These are phyloP conservation scores for Chaetomium sp. DNA, from an alignment of 2,329 filamentous ascomycete species.

Conservation along the genomic window DNA sequence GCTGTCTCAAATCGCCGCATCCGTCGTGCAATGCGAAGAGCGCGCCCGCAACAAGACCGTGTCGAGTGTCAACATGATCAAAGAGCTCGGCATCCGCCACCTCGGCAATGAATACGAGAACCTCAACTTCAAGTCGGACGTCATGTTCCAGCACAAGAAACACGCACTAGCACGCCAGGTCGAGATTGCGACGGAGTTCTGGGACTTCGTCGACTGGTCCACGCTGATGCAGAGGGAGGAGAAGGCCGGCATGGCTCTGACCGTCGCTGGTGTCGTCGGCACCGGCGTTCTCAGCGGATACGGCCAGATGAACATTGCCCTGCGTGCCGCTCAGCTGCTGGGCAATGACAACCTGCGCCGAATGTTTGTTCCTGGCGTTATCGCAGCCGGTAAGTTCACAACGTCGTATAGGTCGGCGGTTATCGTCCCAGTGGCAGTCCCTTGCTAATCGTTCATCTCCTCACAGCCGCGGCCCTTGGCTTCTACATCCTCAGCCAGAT, in stretches of 20 bases:
- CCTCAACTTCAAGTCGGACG: slow-evolving; percentile 79
- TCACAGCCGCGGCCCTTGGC: slow-evolving; percentile 61
- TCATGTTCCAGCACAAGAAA: slow-evolving; percentile 85
- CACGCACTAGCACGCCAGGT: slow-evolving; percentile 80
- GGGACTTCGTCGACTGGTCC: slow-evolving; percentile 87
- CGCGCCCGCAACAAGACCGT: slow-evolving; percentile 74
- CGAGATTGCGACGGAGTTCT: slow-evolving; percentile 78
- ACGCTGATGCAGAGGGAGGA: slow-evolving; percentile 84
- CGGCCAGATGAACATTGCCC: slow-evolving; percentile 81
- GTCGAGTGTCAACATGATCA: slow-evolving; percentile 76
- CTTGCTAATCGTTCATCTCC: slow-evolving; percentile 28
- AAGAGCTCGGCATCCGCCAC: slow-evolving; percentile 80
- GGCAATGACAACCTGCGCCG: slow-evolving; percentile 74
- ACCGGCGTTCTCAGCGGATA: slow-evolving; percentile 74
- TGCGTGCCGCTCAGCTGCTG: slow-evolving; percentile 74
- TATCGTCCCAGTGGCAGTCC: neutral
- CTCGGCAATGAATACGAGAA: slow-evolving; percentile 81
- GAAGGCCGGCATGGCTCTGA: slow-evolving; percentile 94
- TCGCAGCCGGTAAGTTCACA: slow-evolving; percentile 64
- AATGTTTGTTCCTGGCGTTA: slow-evolving; percentile 71
- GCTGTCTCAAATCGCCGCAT: slow-evolving; percentile 76
- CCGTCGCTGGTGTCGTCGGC: slow-evolving; percentile 79
- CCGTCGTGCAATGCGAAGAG: slow-evolving; percentile 76
- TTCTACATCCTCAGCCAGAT: slow-evolving; percentile 83
- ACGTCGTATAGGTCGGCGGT: neutral